phyloP scores from a whole-genome alignment of 2,329 filamentous ascomycete species.

The Chaetoscypha palmicola region DNA sequence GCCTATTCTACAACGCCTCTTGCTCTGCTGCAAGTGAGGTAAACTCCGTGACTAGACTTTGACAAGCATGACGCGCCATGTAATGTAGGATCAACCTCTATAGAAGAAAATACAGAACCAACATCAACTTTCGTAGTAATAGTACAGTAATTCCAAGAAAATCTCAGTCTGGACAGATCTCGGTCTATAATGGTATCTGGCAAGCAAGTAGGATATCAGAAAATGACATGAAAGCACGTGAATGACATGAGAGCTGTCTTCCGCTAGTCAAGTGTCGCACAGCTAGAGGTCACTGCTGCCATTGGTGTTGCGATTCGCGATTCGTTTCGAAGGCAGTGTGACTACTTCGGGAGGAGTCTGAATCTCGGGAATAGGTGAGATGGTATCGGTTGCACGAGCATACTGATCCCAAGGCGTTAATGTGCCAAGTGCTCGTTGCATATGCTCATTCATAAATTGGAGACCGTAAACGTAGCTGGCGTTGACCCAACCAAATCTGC shows the following conservation, averaged over 20 bases:
- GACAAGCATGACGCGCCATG: too few relatives aligned
- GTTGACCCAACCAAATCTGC: constrained; percentile 96
- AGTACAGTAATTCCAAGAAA: not conserved
- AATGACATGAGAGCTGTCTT: not conserved
- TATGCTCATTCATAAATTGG: constrained; percentile 80
- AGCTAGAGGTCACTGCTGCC: too few relatives aligned
- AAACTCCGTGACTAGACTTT: too few relatives aligned
- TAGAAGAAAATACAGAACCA: too few relatives aligned
- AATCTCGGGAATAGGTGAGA: not conserved
- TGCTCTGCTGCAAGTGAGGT: too few relatives aligned
- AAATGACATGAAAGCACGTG: not conserved
- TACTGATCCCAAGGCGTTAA: constrained; percentile 59
- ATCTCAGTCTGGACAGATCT: not conserved
- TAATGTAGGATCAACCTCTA: too few relatives aligned
- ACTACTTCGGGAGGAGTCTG: not conserved
- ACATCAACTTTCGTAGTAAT: too few relatives aligned
- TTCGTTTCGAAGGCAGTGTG: not conserved
- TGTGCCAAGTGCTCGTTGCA: constrained; percentile 80
- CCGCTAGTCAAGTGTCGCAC: too few relatives aligned
- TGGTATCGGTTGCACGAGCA: constrained; percentile 12
- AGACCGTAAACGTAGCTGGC: constrained; percentile 94
- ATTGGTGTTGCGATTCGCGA: too few relatives aligned
- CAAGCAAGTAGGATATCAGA: not conserved
- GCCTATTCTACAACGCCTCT: too few relatives aligned
- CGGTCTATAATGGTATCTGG: not conserved